phyloP scores from a whole-genome alignment of 2,329 filamentous ascomycete genomes.

The Apiospora arundinis region DNA sequence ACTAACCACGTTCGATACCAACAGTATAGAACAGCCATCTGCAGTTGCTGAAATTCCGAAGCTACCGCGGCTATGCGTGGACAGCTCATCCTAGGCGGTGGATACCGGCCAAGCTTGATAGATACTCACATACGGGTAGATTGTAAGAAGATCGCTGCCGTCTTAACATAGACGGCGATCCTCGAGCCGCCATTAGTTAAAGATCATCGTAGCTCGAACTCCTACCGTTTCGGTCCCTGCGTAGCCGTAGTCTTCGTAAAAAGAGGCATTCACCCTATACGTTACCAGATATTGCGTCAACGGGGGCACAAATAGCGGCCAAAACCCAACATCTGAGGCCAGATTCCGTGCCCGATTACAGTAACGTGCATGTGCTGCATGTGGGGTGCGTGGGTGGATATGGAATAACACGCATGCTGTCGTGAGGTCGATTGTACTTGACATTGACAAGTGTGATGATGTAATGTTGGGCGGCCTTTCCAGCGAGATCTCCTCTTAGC shows the following conservation, averaged over 20 bases:
- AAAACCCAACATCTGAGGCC: background rate
- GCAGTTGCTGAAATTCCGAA: background rate
- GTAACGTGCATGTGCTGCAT: constrained; percentile 35
- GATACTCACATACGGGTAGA: background rate
- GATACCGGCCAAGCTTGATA: background rate
- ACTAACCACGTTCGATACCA: background rate
- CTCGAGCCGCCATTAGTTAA: background rate
- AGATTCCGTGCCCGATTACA: constrained; percentile 32
- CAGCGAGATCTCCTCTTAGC: background rate
- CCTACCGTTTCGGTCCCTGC: background rate
- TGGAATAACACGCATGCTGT: background rate
- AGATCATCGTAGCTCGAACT: constrained; percentile 1
- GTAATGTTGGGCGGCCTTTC: constrained; percentile 2
- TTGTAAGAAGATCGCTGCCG: background rate
- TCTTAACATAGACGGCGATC: background rate
- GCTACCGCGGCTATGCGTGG: background rate
- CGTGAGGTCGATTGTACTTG: background rate
- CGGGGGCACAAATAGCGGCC: constrained; percentile 25
- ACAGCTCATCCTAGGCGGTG: background rate
- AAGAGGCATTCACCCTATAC: constrained; percentile 1
- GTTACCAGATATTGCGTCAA: constrained; percentile 21
- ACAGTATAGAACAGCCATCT: background rate
- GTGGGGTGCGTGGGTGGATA: constrained; percentile 33
- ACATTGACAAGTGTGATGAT: constrained; percentile 9
- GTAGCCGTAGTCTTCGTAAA: background rate